Evolutionary conservation across 306 rosid species (phyloP).

Genomic region (Arachis stenosperma): DNA sequence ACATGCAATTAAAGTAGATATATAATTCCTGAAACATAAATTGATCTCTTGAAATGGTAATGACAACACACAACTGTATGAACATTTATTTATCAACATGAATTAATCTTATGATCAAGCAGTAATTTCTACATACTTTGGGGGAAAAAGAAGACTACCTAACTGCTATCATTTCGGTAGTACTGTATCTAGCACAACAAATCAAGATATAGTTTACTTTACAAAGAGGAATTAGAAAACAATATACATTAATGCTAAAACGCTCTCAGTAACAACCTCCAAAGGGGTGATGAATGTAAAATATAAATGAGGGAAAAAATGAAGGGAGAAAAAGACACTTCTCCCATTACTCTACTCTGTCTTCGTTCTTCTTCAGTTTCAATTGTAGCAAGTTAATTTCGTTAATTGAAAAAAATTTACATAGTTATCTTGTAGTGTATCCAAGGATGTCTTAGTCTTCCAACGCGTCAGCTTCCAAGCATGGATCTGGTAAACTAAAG

Average conservation of each 20-base stretch:
- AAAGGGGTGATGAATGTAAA: not conserved
- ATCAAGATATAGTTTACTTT: not conserved
- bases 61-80: not conserved
- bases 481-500: not conserved
- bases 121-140: not conserved
- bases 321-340: not conserved
- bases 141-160: not conserved
- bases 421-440: not conserved
- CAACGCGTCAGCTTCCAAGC: not conserved
- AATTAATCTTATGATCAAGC: not conserved
- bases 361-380: not conserved
- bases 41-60: not conserved
- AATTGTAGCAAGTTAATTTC: not conserved
- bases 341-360: not conserved
- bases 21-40: no score
- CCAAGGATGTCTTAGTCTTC: not conserved
- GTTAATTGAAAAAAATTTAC: constrained; percentile 4
- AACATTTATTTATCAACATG: not conserved
- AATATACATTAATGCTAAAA: not conserved
- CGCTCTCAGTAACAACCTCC: not conserved
- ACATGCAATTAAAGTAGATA: not conserved
- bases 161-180: not conserved
- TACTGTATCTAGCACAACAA: not conserved
- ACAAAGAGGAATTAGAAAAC: not conserved
- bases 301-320: not conserved